Percentiles rank a stretch among this genome's conserved stretches.
These are phyloP conservation scores for Elsinoe arachidis DNA, from an alignment of 2,329 filamentous ascomycete species.

Conservation along the genomic window DNA sequence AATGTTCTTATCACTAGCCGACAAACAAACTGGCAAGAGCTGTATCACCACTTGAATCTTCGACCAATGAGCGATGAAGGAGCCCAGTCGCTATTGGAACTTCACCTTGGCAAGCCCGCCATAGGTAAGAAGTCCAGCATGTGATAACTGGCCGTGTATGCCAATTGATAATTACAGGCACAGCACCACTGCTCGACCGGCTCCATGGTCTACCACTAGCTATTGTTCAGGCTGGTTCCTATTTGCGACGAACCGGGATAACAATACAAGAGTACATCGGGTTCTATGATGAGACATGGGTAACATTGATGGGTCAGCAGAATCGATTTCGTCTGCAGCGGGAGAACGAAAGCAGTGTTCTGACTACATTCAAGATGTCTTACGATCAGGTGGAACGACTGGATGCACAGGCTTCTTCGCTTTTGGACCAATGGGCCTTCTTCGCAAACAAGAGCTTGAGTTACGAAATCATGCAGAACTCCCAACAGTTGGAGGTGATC, in stretches of 20 bases:
- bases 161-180: neutral
- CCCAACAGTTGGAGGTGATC: too few species aligned
- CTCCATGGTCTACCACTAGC: constrained; percentile 25
- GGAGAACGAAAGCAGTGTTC: constrained; percentile 19
- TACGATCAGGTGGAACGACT: constrained; percentile 28
- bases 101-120: too few species aligned
- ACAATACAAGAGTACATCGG: constrained; percentile 10
- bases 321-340: neutral
- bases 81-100: too few species aligned
- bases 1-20: constrained; percentile 24
- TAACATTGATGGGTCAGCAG: constrained; percentile 5
- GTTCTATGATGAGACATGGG: constrained; percentile 14
- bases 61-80: too few species aligned
- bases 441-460: too few species aligned
- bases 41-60: too few species aligned
- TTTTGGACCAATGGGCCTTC: too few species aligned
- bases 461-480: too few species aligned
- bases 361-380: constrained; percentile 27
- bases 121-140: too few species aligned
- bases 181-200: constrained; percentile 19
- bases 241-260: constrained; percentile 17
- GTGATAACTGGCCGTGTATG: too few species aligned
- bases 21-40: too few species aligned
- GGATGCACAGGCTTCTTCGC: too few species aligned
- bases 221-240: constrained; percentile 22